phyloP scores from a whole-genome alignment of 78 protist genomes.

The Guillardia theta region DNA sequence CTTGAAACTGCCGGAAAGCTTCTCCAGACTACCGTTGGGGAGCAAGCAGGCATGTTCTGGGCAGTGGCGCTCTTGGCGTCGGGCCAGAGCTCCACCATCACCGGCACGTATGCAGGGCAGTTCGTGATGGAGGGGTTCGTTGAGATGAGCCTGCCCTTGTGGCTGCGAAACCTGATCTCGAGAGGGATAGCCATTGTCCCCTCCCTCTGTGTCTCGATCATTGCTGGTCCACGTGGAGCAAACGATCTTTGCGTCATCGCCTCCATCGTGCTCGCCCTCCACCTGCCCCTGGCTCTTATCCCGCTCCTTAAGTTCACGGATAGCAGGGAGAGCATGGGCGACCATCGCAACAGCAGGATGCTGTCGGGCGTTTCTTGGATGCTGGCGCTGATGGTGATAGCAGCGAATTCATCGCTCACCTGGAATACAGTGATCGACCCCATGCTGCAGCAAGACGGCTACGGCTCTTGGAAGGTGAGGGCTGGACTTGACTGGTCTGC shows the following conservation, averaged over 20 bases:
- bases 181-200: constrained; percentile 78
- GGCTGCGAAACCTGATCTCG: constrained; percentile 75
- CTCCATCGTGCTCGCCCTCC: background rate
- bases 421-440: background rate
- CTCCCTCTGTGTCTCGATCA: background rate
- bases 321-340: background rate
- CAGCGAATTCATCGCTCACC: background rate
- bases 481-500: background rate
- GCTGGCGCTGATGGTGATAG: too few relatives aligned
- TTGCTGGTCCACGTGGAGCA: background rate
- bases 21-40: background rate
- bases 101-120: constrained; percentile 83
- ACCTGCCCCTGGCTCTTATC: background rate
- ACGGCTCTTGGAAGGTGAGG: background rate
- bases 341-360: background rate
- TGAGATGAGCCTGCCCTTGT: constrained; percentile 58
- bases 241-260: background rate
- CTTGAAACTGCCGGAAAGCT: constrained; percentile 49
- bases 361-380: background rate
- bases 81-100: constrained; percentile 35
- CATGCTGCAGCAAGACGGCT: background rate
- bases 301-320: constrained; percentile 29
- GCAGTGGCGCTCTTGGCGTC: background rate
- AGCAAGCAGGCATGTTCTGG: background rate
- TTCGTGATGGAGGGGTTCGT: constrained; percentile 70